Evolutionary conservation across 257 asterid species (phyloP).

Genomic region (Solanum raphanifolium): DNA sequence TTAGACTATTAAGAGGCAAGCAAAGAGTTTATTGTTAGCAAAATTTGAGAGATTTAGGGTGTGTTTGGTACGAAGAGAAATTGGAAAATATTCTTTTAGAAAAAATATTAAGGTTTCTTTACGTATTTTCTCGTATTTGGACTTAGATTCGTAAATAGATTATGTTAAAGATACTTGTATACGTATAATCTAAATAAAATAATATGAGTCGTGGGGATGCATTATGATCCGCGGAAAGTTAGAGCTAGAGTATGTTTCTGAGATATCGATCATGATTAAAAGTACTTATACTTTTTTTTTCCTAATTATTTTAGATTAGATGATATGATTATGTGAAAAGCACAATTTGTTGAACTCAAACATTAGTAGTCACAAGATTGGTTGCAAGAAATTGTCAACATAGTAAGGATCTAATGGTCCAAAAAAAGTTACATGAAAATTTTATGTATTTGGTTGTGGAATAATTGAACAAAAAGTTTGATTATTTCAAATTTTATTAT

Average conservation of each 20-base stretch:
- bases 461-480: neutral
- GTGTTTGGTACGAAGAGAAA: neutral
- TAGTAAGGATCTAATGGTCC: neutral
- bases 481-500: neutral
- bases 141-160: neutral
- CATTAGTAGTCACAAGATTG: neutral
- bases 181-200: too few relatives aligned
- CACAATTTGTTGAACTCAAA: neutral
- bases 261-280: neutral
- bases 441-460: neutral
- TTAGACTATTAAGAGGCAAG: neutral
- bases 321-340: neutral
- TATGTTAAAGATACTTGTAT: too few relatives aligned
- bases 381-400: neutral
- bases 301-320: neutral
- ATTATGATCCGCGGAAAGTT: neutral
- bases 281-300: neutral
- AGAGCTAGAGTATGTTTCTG: rapidly evolving
- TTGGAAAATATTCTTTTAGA: neutral
- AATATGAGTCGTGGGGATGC: neutral
- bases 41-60: neutral
- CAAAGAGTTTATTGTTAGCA: neutral
- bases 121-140: neutral
- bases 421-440: neutral
- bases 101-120: neutral